These are phyloP conservation scores for Nigrograna mackinnonii DNA, from an alignment of 2,329 filamentous ascomycete species.

Conservation along the genomic window DNA sequence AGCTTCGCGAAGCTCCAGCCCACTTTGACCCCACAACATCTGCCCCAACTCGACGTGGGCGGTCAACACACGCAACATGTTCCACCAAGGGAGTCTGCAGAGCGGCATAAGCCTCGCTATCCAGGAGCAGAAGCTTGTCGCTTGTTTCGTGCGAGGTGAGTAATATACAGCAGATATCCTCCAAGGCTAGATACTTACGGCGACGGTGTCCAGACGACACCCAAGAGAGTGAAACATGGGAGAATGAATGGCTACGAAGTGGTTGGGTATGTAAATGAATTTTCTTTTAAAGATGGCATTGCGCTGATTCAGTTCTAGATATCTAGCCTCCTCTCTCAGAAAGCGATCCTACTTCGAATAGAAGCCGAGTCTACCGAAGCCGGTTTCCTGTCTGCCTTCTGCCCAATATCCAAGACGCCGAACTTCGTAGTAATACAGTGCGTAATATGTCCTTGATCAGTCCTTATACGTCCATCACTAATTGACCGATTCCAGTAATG, in stretches of 20 bases:
- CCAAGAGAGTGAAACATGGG: conserved; percentile 72
- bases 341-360: conserved; percentile 72
- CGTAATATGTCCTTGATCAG: background rate
- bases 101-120: conserved; percentile 79
- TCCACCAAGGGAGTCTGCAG: conserved; percentile 79
- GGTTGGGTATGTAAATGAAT: conserved; percentile 31
- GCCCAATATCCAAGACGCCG: conserved; percentile 77
- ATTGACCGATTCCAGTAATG: conserved; percentile 67
- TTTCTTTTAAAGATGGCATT: background rate
- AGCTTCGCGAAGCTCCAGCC: conserved; percentile 7
- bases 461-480: conserved; percentile 5
- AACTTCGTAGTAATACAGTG: conserved; percentile 79
- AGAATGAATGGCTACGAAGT: conserved; percentile 64
- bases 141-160: conserved; percentile 81
- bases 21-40: background rate
- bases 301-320: conserved; percentile 28
- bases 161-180: conserved; percentile 1
- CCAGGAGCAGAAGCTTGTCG: conserved; percentile 73
- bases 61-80: no score
- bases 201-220: conserved; percentile 61
- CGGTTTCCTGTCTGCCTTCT: conserved; percentile 79
- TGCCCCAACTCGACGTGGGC: no score
- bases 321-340: conserved; percentile 57
- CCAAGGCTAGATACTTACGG: background rate
- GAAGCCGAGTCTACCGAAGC: conserved; percentile 77